These are phyloP conservation scores for Protomyces inouyei DNA, from an alignment of 1,139 yeast genomes.

Conservation along the genomic window DNA sequence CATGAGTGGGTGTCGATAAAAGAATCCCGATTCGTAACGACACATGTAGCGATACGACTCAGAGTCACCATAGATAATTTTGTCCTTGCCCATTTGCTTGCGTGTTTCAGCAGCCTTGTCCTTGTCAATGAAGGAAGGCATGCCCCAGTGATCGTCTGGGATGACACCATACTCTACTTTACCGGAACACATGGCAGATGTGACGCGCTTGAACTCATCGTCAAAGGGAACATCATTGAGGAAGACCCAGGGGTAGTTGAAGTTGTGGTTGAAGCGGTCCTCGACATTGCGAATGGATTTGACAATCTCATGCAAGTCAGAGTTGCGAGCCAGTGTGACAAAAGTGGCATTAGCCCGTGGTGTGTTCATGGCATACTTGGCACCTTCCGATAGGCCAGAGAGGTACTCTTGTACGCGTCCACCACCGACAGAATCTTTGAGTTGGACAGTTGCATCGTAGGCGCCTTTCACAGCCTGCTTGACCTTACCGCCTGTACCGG, in stretches of 20 bases:
- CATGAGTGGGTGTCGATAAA: slow-evolving; percentile 53
- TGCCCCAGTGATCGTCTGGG: slow-evolving; percentile 64
- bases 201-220: slow-evolving; percentile 52
- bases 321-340: slow-evolving; percentile 61
- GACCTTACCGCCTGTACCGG: background rate
- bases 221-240: slow-evolving; percentile 60
- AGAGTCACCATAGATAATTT: slow-evolving; percentile 58
- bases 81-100: slow-evolving; percentile 35
- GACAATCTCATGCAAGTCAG: slow-evolving; percentile 56
- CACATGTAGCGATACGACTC: slow-evolving; percentile 70
- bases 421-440: background rate
- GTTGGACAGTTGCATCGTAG: background rate
- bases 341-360: slow-evolving; percentile 38
- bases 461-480: background rate
- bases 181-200: slow-evolving; percentile 54
- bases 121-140: slow-evolving; percentile 65
- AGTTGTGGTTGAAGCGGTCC: slow-evolving; percentile 64
- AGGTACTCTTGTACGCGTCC: background rate
- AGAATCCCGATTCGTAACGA: slow-evolving; percentile 64
- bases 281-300: slow-evolving; percentile 60
- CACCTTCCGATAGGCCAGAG: background rate
- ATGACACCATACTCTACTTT: slow-evolving; percentile 57
- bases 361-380: slow-evolving; percentile 5
- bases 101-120: slow-evolving; percentile 42
- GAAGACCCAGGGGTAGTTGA: slow-evolving; percentile 76